These are phyloP conservation scores for Naganishia randhawae DNA, from an alignment of 768 basidiomycete genomes.

Conservation along the genomic window DNA sequence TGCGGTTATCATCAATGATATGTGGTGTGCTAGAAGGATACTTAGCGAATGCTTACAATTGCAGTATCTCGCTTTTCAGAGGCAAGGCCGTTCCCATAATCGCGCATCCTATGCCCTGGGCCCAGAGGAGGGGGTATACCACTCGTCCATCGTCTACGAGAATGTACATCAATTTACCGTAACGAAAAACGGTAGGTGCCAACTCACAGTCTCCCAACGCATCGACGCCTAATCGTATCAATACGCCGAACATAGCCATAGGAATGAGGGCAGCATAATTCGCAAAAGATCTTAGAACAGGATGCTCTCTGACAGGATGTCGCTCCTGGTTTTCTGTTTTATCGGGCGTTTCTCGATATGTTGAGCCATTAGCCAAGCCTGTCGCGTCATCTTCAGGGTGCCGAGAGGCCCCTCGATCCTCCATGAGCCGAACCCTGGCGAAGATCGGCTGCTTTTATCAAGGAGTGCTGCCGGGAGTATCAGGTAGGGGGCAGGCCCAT, in stretches of 20 bases:
- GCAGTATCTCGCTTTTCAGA: conserved; percentile 67
- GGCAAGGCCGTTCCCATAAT: conserved; percentile 79
- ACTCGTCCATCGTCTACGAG: conserved; percentile 60
- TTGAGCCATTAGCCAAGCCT: background rate
- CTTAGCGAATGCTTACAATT: conserved; percentile 59
- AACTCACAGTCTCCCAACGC: conserved; percentile 62
- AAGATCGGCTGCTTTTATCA: no score
- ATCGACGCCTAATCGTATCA: conserved; percentile 72
- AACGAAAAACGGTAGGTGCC: background rate
- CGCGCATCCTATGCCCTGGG: conserved; percentile 81
- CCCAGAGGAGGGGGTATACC: conserved; percentile 78
- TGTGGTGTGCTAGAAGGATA: background rate
- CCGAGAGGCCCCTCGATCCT: background rate
- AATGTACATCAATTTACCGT: background rate
- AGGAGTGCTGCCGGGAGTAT: no score
- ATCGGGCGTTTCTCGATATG: background rate
- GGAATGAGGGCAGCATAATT: conserved; percentile 55
- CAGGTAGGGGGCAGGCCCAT: no score
- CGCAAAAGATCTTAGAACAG: conserved; percentile 29
- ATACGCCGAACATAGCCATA: conserved; percentile 76
- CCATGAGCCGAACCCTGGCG: background rate
- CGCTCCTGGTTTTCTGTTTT: background rate
- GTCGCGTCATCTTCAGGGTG: background rate
- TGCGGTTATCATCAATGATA: background rate
- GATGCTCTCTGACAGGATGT: background rate